A percentile compares a stretch with the other conserved stretches of the same genome.
Evolutionary conservation across 163 green algal species (phyloP).

Genomic region (Volvox carteri): DNA sequence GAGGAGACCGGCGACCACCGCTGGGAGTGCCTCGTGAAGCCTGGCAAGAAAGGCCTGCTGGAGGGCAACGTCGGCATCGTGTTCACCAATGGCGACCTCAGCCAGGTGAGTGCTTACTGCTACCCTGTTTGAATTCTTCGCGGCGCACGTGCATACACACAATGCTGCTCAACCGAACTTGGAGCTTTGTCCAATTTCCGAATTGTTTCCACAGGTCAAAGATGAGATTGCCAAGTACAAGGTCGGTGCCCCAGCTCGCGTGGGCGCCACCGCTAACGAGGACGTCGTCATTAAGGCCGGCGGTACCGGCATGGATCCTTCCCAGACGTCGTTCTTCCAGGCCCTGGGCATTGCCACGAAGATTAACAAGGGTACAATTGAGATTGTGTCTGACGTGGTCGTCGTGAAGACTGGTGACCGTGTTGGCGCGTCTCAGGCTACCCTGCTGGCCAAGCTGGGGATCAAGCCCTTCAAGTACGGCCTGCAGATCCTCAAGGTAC

Average conservation of each 20-base stretch:
- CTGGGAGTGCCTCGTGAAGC: slow-evolving; percentile 78
- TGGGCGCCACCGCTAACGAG: slow-evolving; percentile 93
- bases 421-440: slow-evolving; percentile 96
- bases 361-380: slow-evolving; percentile 99
- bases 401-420: slow-evolving; percentile 94
- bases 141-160: too few relatives aligned
- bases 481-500: slow-evolving; percentile 83
- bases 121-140: too few relatives aligned
- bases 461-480: slow-evolving; percentile 98
- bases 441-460: slow-evolving; percentile 97
- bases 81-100: slow-evolving; percentile 96
- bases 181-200: too few relatives aligned
- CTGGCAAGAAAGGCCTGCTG: slow-evolving; percentile 72
- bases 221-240: slow-evolving; percentile 94
- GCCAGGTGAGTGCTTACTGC: slow-evolving; percentile 74
- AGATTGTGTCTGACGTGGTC: slow-evolving; percentile 95
- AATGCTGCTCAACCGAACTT: too few relatives aligned
- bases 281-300: slow-evolving; percentile 93
- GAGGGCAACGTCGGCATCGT: slow-evolving; percentile 98
- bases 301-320: slow-evolving; percentile 98
- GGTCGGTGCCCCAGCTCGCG: slow-evolving; percentile 94
- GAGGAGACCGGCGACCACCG: slow-evolving; percentile 93
- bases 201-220: slow-evolving; percentile 82
- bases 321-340: slow-evolving; percentile 81
- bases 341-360: slow-evolving; percentile 99